A percentile compares a stretch with the other conserved stretches of the same genome.
Evolutionary conservation across 2,329 filamentous ascomycete species (phyloP).

Genomic region (Colletotrichum horii): DNA sequence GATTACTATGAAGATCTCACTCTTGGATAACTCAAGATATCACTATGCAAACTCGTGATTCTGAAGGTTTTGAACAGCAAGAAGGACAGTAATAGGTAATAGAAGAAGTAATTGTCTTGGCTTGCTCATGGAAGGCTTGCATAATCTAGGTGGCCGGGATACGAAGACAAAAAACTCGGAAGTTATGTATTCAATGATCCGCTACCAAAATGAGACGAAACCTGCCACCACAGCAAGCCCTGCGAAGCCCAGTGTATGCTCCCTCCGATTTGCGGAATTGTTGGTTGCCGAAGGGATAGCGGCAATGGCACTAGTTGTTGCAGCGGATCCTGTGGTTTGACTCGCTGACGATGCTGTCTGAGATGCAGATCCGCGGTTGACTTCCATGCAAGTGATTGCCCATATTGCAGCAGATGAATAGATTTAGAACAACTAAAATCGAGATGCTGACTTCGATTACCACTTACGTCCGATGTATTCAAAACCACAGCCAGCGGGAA

Average conservation of each 20-base stretch:
- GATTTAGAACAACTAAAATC: rapidly evolving
- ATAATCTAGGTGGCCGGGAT: neutral
- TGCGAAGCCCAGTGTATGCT: rapidly evolving
- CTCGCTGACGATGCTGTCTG: neutral
- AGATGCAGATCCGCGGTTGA: neutral
- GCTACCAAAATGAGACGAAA: neutral
- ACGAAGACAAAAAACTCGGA: neutral
- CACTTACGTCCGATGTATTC: neutral
- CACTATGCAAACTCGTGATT: neutral
- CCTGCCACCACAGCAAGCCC: neutral
- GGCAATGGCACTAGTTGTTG: neutral
- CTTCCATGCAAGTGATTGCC: neutral
- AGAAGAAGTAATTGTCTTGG: neutral
- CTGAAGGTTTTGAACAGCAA: neutral
- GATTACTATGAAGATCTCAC: neutral
- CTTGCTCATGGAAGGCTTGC: rapidly evolving
- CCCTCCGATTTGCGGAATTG: neutral
- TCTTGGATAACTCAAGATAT: rapidly evolving
- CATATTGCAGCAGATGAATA: neutral
- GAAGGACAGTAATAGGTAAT: too few species aligned
- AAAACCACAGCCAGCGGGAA: neutral
- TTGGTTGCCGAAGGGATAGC: neutral
- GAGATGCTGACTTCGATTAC: neutral
- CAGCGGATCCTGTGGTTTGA: neutral
- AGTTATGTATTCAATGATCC: rapidly evolving